Base-by-base conservation (phyloP, 192 early-diverging fungal genomes). In the Coemansia sp. region DNA sequence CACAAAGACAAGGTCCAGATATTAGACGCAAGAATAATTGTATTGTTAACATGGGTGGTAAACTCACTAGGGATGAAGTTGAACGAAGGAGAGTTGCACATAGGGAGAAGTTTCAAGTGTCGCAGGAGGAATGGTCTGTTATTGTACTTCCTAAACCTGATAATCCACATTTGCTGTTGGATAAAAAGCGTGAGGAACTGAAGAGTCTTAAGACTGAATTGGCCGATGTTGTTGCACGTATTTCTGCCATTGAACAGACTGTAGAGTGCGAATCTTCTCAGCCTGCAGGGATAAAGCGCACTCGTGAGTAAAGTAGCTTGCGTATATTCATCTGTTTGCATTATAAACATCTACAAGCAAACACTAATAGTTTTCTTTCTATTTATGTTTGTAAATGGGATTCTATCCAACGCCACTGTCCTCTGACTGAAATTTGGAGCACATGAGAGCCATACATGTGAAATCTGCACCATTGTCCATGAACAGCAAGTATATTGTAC, bases 21-120 rank as follows among this genome's bases (percentile, higher is more conserved):
- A 89, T 98, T 69, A 89, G 87, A 56, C 87, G 95, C 32, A 98
- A 98, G 75, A 95, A 95, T 67, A 92, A 93, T 57, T 93, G 92
- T 67, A 98, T 98, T 69, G 92, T 95, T 41, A 96, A 98, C 64
- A 90, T 90, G 1, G 95, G 95, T 6, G 87, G 85, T 22, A 93
- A 90, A 57, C 63, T 90, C 14, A 81, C 88, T 9, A 74, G 90
- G 49, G 92, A 94, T 22, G 89, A 94, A 74, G 82, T 94, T 14
- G 86, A 85, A 54, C 68, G 71, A 49, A 74, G 88, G 62, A 73
- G 92, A 31, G 65, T 84, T 47, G 82, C 88, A 71, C 93, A 95
- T 78, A 90, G 86, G 62, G 87, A 88, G 65, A 76, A 71, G 88
- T 94, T 87, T 69, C 91, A 93, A 60, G 72, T 93, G 0, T 64